These are phyloP conservation scores for Shiraia sp. DNA, from an alignment of 2,329 filamentous ascomycete species.

Conservation along the genomic window DNA sequence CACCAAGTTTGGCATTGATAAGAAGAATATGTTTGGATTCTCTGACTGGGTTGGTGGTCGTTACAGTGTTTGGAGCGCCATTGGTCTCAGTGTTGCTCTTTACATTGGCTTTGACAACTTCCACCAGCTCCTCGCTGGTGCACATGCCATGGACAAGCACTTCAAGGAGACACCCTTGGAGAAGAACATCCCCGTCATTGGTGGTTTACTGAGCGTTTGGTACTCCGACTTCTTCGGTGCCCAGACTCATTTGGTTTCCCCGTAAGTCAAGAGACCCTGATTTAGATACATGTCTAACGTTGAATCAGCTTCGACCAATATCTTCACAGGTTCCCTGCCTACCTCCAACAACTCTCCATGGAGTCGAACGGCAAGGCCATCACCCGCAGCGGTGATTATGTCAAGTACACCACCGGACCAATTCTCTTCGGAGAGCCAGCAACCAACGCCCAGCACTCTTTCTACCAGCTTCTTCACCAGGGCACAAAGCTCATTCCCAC, in stretches of 20 bases:
- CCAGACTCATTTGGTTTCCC: conserved; percentile 95
- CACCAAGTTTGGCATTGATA: conserved; percentile 97
- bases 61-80: conserved; percentile 99
- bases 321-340: conserved; percentile 97
- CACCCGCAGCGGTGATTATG: conserved; percentile 81
- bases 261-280: conserved; percentile 61
- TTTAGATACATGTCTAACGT: conserved; percentile 6
- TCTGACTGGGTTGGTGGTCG: conserved; percentile 98
- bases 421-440: conserved; percentile 97
- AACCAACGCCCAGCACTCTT: conserved; percentile 99
- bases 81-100: conserved; percentile 89
- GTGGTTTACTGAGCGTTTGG: conserved; percentile 93
- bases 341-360: conserved; percentile 99
- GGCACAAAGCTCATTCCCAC: conserved; percentile 98
- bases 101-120: conserved; percentile 99
- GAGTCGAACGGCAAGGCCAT: conserved; percentile 99
- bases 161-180: conserved; percentile 89
- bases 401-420: conserved; percentile 96
- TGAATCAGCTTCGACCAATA: conserved; percentile 87
- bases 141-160: conserved; percentile 98
- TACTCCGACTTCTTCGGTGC: conserved; percentile 99
- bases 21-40: conserved; percentile 99
- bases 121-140: conserved; percentile 90
- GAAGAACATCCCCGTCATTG: conserved; percentile 92
- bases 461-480: conserved; percentile 99